phyloP scores from a whole-genome alignment of 1,284 basidiomycete genomes.

The Puccinia hordei region DNA sequence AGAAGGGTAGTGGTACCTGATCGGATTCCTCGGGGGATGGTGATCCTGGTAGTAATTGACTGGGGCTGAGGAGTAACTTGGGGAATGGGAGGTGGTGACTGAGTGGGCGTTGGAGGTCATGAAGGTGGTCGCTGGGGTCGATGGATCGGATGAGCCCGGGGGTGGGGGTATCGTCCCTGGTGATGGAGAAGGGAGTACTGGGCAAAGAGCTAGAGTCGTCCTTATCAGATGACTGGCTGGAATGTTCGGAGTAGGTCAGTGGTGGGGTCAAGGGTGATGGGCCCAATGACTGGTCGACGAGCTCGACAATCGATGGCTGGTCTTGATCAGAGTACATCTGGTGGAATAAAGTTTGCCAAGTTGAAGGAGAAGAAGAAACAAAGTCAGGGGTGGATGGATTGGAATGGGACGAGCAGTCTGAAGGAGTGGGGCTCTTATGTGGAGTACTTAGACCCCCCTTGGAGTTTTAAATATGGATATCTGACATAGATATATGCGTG shows the following conservation, averaged over 20 bases:
- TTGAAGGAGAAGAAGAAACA: too few species aligned
- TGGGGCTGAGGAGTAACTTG: not conserved
- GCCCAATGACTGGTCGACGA: not conserved
- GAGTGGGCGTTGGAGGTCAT: not conserved
- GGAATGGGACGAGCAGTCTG: too few species aligned
- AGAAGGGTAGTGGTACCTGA: not conserved
- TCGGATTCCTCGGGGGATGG: not conserved
- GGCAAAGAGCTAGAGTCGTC: not conserved
- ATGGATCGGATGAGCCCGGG: not conserved
- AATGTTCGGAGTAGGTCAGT: not conserved
- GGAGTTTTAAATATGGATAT: too few species aligned
- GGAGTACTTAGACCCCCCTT: too few species aligned
- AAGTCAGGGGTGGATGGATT: too few species aligned
- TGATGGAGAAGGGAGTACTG: not conserved
- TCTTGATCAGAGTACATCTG: not conserved
- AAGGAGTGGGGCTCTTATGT: too few species aligned
- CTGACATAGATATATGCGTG: too few species aligned
- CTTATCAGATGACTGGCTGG: not conserved
- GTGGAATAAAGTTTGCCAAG: too few species aligned
- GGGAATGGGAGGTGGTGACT: not conserved
- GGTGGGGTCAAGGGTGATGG: not conserved
- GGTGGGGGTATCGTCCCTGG: not conserved
- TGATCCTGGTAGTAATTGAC: not conserved
- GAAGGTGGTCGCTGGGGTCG: not conserved
- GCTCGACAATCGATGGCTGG: not conserved